Evolutionary conservation across 2,329 filamentous ascomycete species (phyloP).

Genomic region (Dactylella cylindrospora): DNA sequence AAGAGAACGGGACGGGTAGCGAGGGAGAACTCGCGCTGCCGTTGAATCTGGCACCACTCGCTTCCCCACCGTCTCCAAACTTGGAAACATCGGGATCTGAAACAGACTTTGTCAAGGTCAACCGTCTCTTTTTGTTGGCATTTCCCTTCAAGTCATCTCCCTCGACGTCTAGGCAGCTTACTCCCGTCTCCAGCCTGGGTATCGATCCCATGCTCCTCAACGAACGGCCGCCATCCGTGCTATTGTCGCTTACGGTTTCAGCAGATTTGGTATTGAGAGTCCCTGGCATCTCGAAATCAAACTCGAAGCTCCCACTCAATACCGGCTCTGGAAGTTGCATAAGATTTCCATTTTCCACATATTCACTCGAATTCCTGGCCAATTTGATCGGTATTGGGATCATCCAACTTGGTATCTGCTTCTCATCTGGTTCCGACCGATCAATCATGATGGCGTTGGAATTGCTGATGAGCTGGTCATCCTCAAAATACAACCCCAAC

Average conservation of each 20-base stretch:
- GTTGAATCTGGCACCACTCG: conserved; percentile 9
- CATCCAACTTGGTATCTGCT: conserved; percentile 1
- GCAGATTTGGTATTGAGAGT: no score
- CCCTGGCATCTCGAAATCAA: no score
- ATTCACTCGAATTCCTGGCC: no score
- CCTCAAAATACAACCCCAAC: conserved; percentile 27
- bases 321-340: no score
- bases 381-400: no score
- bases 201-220: background rate
- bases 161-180: conserved; percentile 8
- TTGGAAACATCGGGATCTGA: conserved; percentile 8
- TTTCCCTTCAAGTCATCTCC: conserved; percentile 1
- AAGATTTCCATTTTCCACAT: no score
- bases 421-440: conserved; percentile 22
- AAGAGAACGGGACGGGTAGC: no score
- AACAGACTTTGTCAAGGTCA: conserved; percentile 1
- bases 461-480: conserved; percentile 18
- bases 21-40: conserved; percentile 1
- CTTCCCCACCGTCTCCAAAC: conserved; percentile 5
- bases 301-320: no score
- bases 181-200: background rate
- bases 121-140: background rate
- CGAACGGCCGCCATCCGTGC: background rate
- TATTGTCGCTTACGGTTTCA: background rate
- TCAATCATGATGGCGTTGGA: conserved; percentile 39